These are phyloP conservation scores for Lepidium sativum DNA, from an alignment of 345 rosid species.

Conservation along the genomic window DNA sequence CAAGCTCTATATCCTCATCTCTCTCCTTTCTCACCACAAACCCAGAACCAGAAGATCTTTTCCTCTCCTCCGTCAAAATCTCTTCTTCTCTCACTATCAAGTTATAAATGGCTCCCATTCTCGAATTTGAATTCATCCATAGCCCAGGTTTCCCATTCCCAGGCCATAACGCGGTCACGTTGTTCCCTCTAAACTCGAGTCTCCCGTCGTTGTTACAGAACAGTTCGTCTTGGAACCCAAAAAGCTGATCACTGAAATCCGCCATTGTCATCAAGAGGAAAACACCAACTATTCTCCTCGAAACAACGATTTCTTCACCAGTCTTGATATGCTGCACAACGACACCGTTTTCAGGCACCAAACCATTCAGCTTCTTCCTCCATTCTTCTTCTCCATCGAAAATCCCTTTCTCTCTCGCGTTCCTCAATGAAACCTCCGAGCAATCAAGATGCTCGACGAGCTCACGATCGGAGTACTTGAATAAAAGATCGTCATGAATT, in stretches of 20 bases:
- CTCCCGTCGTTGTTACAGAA: slow-evolving; percentile 58
- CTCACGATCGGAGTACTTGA: slow-evolving; percentile 59
- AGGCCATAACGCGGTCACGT: slow-evolving; percentile 63
- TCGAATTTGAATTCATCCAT: slow-evolving; percentile 66
- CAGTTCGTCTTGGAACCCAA: slow-evolving; percentile 60
- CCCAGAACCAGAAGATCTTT: slow-evolving; percentile 31
- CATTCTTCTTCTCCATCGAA: slow-evolving; percentile 56
- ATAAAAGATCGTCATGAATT: slow-evolving; percentile 80
- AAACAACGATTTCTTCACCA: slow-evolving; percentile 55
- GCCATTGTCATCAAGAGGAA: slow-evolving; percentile 84
- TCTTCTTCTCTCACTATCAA: slow-evolving; percentile 73
- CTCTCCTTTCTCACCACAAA: slow-evolving; percentile 31
- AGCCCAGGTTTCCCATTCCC: slow-evolving; percentile 86
- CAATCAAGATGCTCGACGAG: slow-evolving; percentile 53
- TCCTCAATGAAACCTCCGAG: slow-evolving; percentile 48
- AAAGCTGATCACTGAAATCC: slow-evolving; percentile 84
- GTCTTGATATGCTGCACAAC: slow-evolving; percentile 66
- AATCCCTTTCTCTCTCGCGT: slow-evolving; percentile 52
- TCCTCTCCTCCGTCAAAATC: slow-evolving; percentile 51
- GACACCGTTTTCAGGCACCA: slow-evolving; percentile 56
- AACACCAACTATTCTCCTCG: slow-evolving; percentile 59
- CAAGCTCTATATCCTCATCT: slow-evolving; percentile 71
- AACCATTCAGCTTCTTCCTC: slow-evolving; percentile 62
- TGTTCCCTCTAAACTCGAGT: slow-evolving; percentile 60
- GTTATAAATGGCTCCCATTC: slow-evolving; percentile 72